These are phyloP conservation scores for Oxytropis ochrocephala DNA, from an alignment of 306 rosid species.

Conservation along the genomic window DNA sequence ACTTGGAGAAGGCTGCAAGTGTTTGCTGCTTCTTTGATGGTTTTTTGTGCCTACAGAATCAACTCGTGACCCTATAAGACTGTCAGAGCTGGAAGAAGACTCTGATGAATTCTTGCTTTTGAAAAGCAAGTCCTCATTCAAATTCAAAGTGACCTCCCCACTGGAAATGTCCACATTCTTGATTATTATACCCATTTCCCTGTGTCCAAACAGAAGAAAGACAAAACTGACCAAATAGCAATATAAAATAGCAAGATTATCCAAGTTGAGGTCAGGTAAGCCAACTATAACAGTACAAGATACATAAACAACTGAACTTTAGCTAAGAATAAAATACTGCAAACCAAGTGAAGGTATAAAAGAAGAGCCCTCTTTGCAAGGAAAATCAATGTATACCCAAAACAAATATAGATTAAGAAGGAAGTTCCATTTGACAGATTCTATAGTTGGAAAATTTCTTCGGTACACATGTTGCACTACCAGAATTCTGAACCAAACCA, in stretches of 20 bases:
- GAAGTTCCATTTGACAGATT: constrained; percentile 11
- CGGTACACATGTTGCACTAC: neutral
- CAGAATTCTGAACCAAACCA: constrained; percentile 17
- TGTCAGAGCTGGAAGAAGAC: constrained; percentile 46
- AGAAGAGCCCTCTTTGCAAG: neutral
- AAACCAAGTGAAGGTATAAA: neutral
- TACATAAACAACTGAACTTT: neutral
- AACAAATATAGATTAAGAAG: neutral
- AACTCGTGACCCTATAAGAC: constrained; percentile 31
- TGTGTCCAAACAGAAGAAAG: constrained; percentile 45
- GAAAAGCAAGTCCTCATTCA: constrained; percentile 66
- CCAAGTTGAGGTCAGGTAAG: neutral
- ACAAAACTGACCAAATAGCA: constrained; percentile 9
- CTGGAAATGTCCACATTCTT: constrained; percentile 62
- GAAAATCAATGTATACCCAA: constrained; percentile 1
- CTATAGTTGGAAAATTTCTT: neutral
- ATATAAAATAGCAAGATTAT: neutral
- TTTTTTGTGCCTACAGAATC: constrained; percentile 41
- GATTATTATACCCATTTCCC: constrained; percentile 89
- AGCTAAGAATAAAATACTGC: too few relatives aligned
- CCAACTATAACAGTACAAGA: neutral
- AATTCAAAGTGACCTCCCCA: constrained; percentile 71
- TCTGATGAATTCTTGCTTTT: constrained; percentile 54
- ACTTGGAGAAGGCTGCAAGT: constrained; percentile 59
- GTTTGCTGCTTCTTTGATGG: constrained; percentile 49